Evolutionary conservation across 2,329 filamentous ascomycete genomes (phyloP), one percentile per base, ranked within the genome.

Genomic region (Cadophora sp.): DNA sequence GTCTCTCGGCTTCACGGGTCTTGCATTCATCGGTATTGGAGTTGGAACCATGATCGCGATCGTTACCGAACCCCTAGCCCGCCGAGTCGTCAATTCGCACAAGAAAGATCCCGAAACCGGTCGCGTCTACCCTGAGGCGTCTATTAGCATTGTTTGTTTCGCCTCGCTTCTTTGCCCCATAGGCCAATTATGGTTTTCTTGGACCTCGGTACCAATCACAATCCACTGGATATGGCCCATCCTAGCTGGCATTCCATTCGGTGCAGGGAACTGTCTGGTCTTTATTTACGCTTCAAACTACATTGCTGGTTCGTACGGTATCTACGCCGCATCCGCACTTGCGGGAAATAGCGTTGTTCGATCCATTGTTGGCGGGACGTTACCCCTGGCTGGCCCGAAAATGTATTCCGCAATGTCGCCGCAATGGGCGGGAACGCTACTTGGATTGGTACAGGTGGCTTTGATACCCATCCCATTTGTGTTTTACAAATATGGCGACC

Each of bases 221-320:
- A 92, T 96, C 39, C 94, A 93, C 76, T 96, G 92, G 90, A 88
- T 93, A n/a, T 83, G 88, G 22, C 91, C 92, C 1, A 90, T 96
- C 59, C 81, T 92, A 0, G 92, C 92, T 1, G 92, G 93, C 0
- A 85, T 96, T 6, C 91, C 90, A 0, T 96, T 96, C 73, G 92
- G 92, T 11, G 83, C 86, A 0, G 93, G 93, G 0, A 96, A 95
- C 73, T 89, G 87, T 9, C 84, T 89, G 2, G 88, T 92, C 45
- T 96, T 96, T 80, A 94, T 96, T 75, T 96, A 96, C 75, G 87
- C 89, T 0, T 87, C 85, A 6, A 96, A 93, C 73, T 97, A 96
- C 76, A 81, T 97, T 3, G 91, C 92, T 0, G 85, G 90, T 58
- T 87, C 89, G 7, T 96, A 96, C 72, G 90, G 90, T 4, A 91